Conservation (phyloP, 1,284 basidiomycete genomes). For the Chalciporus sp. region DNA sequence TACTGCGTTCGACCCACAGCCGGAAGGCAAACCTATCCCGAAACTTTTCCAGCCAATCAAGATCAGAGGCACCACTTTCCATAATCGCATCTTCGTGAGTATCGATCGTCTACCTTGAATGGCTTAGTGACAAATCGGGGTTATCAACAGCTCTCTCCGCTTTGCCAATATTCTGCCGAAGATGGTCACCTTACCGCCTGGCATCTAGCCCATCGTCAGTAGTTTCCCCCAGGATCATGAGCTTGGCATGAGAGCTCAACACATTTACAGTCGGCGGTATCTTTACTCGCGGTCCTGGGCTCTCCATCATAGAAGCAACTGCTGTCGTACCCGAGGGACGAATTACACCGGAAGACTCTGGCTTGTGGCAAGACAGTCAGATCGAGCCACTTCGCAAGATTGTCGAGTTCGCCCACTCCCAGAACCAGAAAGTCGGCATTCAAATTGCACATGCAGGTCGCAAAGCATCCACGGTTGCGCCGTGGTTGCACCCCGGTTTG, state of each 20-base stretch:
- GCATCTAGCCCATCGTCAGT: conserved; percentile 54
- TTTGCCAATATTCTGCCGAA: conserved; percentile 68
- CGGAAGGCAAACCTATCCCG: conserved; percentile 48
- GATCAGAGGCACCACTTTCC: conserved; percentile 67
- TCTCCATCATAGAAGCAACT: conserved; percentile 62
- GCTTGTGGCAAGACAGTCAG: conserved; percentile 80
- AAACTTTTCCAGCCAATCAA: conserved; percentile 65
- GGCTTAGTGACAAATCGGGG: background rate
- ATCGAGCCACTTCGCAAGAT: conserved; percentile 68
- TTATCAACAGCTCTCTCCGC: conserved; percentile 44
- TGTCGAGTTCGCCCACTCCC: conserved; percentile 76
- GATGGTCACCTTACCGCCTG: conserved; percentile 54
- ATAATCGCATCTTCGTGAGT: conserved; percentile 69
- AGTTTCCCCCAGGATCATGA: background rate
- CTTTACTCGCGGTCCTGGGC: conserved; percentile 49
- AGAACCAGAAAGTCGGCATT: conserved; percentile 72
- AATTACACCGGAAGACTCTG: conserved; percentile 52
- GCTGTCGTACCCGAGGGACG: conserved; percentile 63
- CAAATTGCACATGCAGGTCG: conserved; percentile 84
- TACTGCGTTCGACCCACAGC: conserved; percentile 46
- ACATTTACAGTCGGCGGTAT: conserved; percentile 46
- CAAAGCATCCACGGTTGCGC: conserved; percentile 62
- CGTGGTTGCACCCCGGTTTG: conserved; percentile 51
- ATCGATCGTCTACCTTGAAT: background rate
- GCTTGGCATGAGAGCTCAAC: background rate